Percentiles rank a stretch among this genome's conserved stretches.
These are phyloP conservation scores for Orbilia quercus DNA, from an alignment of 2,329 filamentous ascomycete genomes.

Conservation along the genomic window DNA sequence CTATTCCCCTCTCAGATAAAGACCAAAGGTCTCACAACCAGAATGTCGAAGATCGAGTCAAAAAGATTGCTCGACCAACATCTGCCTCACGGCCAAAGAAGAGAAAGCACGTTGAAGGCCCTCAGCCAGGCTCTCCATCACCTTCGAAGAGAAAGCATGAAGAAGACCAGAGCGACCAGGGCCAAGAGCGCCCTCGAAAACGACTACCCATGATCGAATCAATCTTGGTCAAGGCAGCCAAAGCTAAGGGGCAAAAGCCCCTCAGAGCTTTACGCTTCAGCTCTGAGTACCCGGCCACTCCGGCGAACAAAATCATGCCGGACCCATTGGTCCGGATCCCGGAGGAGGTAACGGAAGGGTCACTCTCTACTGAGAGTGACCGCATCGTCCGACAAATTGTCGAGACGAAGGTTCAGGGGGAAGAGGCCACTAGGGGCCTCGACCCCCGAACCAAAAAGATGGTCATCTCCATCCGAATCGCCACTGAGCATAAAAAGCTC, in stretches of 20 bases:
- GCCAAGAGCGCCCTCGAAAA: background rate
- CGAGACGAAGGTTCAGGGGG: conserved; percentile 12
- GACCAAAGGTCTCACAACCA: background rate
- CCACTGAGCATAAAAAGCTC: conserved; percentile 7
- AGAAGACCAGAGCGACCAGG: background rate
- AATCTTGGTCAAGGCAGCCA: conserved; percentile 3
- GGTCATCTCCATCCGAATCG: conserved; percentile 2
- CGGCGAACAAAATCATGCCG: conserved; percentile 9
- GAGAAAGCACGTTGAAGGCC: background rate
- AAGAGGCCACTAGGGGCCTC: conserved; percentile 1
- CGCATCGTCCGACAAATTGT: conserved; percentile 18
- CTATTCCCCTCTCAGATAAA: background rate
- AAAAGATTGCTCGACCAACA: too few relatives aligned
- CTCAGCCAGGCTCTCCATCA: background rate
- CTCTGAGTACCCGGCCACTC: conserved; percentile 10
- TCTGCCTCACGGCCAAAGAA: too few relatives aligned
- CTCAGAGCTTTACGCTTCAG: conserved; percentile 3
- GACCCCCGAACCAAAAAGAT: background rate
- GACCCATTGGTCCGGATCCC: background rate
- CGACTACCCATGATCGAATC: background rate
- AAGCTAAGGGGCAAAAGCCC: conserved; percentile 14
- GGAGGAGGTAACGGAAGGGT: background rate
- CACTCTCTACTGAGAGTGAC: conserved; percentile 19
- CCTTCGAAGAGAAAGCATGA: background rate
- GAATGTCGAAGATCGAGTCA: too few relatives aligned